phyloP scores from a whole-genome alignment of 441 rosid genomes.

The Caryocar brasiliense region DNA sequence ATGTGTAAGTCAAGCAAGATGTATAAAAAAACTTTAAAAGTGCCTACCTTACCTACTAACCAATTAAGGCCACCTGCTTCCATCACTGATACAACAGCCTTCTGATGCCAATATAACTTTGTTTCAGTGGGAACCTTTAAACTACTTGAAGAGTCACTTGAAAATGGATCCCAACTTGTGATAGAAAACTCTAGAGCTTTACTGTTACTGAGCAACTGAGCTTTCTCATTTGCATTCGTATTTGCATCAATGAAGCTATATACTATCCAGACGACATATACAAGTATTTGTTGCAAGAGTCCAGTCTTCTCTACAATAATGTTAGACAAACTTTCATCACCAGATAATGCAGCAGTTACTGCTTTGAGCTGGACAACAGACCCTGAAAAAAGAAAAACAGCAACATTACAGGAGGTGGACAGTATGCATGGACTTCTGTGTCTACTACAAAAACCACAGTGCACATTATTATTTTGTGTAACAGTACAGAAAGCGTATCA shows the following conservation, averaged over 20 bases:
- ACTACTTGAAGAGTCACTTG: slow-evolving; percentile 24
- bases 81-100: slow-evolving; percentile 69
- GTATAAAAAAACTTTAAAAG: slow-evolving; percentile 20
- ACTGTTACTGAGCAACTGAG: slow-evolving; percentile 26
- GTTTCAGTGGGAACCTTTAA: slow-evolving; percentile 27
- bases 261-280: slow-evolving; percentile 48
- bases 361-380: slow-evolving; percentile 69
- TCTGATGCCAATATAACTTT: slow-evolving; percentile 52
- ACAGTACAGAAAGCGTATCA: slow-evolving; percentile 1
- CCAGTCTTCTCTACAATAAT: slow-evolving; percentile 33
- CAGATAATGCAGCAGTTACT: slow-evolving; percentile 34
- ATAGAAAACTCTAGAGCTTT: slow-evolving; percentile 19
- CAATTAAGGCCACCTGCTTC: slow-evolving; percentile 89
- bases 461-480: too few species aligned
- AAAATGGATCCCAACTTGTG: slow-evolving; percentile 14
- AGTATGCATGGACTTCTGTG: background rate
- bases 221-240: slow-evolving; percentile 27
- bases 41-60: slow-evolving; percentile 95
- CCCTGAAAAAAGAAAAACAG: slow-evolving; percentile 27
- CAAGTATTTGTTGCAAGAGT: slow-evolving; percentile 46
- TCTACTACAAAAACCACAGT: background rate
- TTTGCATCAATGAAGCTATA: slow-evolving; percentile 45
- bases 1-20: slow-evolving; percentile 3
- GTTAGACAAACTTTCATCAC: slow-evolving; percentile 40
- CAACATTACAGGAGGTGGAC: background rate